Evolutionary conservation across 345 rosid genomes (phyloP), one percentile per base, ranked within the genome.

Genomic region (Gossypium herbaceum): DNA sequence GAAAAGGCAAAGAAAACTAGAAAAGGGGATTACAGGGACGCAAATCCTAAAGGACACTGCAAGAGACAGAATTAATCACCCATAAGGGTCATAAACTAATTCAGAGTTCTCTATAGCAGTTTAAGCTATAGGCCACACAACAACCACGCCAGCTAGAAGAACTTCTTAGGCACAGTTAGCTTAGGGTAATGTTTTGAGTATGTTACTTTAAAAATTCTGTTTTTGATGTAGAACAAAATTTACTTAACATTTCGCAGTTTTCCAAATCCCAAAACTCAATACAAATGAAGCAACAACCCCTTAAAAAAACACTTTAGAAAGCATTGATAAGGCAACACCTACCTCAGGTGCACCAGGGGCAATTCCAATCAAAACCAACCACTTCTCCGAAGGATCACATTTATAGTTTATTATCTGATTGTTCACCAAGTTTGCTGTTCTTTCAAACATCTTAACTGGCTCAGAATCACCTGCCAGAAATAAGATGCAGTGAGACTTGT

Each of bases 281-380:
- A 19, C 15, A 41, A n/a, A 9, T 17, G 25, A 41, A 41, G 69
- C 69, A 41, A 41, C 50, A 64, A 19, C 48, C 15, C 8, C 16
- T 17, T 45, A 25, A 60, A 20, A 25, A 20, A 51, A 41, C 22
- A 43, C 19, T 20, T 61, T 9, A 51, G 17, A 78, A 56, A 41
- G 27, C 41, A 67, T 41, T 15, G 17, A 78, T 16, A 44, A 13
- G n/a, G 19, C 3, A 73, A 68, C 60, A 69, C 80, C 24, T 88
- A 93, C 99, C 98, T 96, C 99, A 24, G 97, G 89, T 66, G 97
- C 84, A 47, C 99, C 99, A 76, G 98, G 99, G 61, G 97, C 95
- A 80, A 92, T 92, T 79, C 99, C 99, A 84, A 96, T 85, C 86
- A 93, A 83, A 76, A 96, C 97, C 81, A 96, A 80, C 99, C 99